A percentile compares a stretch with the other conserved stretches of the same genome.
phyloP scores from a whole-genome alignment of 1,139 yeast species.

The Geotrichum fermentans region DNA sequence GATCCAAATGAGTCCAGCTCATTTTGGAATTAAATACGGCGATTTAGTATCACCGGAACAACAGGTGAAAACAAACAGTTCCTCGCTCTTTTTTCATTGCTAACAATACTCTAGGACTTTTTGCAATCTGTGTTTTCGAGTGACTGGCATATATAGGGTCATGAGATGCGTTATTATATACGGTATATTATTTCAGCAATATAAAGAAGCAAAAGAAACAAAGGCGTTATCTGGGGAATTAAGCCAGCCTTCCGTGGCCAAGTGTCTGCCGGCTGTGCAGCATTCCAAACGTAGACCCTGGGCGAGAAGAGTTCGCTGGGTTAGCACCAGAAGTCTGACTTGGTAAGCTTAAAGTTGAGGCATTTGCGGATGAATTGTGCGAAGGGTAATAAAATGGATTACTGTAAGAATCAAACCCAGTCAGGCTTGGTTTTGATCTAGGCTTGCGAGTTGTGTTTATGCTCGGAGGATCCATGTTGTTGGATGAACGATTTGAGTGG shows the following conservation, averaged over 20 bases:
- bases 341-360: background rate
- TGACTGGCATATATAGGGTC: conserved; percentile 6
- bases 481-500: background rate
- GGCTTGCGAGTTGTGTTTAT: background rate
- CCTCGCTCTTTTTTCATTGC: background rate
- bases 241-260: conserved; percentile 1
- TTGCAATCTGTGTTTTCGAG: conserved; percentile 7
- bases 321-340: background rate
- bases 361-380: background rate
- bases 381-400: background rate
- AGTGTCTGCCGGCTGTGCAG: conserved; percentile 6
- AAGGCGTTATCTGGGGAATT: background rate
- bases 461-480: background rate
- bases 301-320: background rate
- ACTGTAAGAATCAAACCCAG: conserved; percentile 1
- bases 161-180: background rate
- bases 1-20: conserved; percentile 12
- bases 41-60: conserved; percentile 11
- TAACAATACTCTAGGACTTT: conserved; percentile 8
- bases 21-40: conserved; percentile 18
- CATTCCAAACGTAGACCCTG: conserved; percentile 6
- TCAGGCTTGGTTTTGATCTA: background rate
- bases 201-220: no score
- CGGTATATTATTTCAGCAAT: background rate
- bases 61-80: background rate